phyloP scores from a whole-genome alignment of 139 green algal species.

The Deuterostichococcus epilithicus region DNA sequence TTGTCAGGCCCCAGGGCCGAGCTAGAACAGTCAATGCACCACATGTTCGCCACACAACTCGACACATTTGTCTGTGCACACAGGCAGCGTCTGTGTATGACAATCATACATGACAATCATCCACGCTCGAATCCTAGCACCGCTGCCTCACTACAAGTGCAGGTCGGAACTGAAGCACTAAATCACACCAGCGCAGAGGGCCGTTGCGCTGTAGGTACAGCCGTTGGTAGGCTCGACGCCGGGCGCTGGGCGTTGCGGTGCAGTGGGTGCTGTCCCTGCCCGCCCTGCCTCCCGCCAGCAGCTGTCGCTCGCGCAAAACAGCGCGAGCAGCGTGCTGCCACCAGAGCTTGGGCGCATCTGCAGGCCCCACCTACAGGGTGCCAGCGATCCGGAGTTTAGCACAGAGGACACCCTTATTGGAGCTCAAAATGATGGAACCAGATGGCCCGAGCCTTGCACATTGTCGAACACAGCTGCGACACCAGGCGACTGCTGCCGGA shows the following conservation, averaged over 20 bases:
- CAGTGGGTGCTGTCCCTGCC: neutral
- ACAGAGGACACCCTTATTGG: neutral
- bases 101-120: too few species aligned
- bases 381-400: too few species aligned
- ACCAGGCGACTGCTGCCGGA: neutral
- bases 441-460: neutral
- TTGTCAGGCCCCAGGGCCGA: too few species aligned
- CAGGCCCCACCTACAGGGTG: constrained; percentile 4
- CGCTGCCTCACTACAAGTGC: neutral
- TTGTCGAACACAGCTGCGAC: neutral
- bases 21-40: too few species aligned
- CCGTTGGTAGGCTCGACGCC: constrained; percentile 3
- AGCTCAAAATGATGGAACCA: neutral
- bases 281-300: neutral
- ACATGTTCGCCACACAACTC: too few species aligned
- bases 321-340: constrained; percentile 23
- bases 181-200: neutral
- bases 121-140: too few species aligned
- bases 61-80: too few species aligned
- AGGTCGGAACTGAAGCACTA: neutral
- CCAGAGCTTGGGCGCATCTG: constrained; percentile 2
- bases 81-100: too few species aligned
- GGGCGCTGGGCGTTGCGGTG: neutral
- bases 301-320: constrained; percentile 12
- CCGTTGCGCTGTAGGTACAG: neutral